phyloP scores from a whole-genome alignment of 2,329 filamentous ascomycete species.

The Cyphellophora attinorum region DNA sequence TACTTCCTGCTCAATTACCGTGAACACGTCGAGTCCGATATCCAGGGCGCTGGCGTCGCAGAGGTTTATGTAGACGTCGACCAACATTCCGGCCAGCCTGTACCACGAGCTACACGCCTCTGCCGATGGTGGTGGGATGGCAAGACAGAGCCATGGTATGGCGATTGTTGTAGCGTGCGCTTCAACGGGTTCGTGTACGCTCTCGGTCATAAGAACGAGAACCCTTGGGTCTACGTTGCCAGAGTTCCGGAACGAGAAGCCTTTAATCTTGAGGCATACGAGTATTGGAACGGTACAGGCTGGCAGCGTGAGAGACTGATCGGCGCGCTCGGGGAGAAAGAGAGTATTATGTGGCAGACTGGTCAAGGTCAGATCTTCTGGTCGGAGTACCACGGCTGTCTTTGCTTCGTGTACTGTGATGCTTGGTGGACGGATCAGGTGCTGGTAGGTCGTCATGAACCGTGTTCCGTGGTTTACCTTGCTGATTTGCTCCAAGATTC shows the following conservation, averaged over 20 bases:
- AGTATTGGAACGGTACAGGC: conserved; percentile 18
- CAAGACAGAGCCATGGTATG: conserved; percentile 18
- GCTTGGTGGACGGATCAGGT: too few species aligned
- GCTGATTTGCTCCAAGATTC: too few species aligned
- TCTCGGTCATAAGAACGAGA: conserved; percentile 17
- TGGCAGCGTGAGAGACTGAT: conserved; percentile 14
- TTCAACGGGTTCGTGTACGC: conserved; percentile 15
- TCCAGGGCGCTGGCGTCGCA: too few species aligned
- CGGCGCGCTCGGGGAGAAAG: conserved; percentile 11
- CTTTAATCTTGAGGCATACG: conserved; percentile 13
- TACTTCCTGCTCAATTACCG: too few species aligned
- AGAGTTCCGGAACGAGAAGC: conserved; percentile 10
- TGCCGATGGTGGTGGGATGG: conserved; percentile 21
- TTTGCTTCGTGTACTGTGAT: conserved; percentile 17
- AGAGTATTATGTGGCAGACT: conserved; percentile 19
- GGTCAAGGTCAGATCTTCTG: conserved; percentile 19
- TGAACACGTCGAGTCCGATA: too few species aligned
- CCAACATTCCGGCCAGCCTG: too few species aligned
- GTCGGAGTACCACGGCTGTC: conserved; percentile 14
- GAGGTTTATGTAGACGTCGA: too few species aligned
- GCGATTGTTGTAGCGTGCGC: conserved; percentile 15
- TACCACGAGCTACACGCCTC: too few species aligned
- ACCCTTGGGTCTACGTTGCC: conserved; percentile 17
- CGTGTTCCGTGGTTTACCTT: too few species aligned
- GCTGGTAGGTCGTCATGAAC: too few species aligned